A percentile compares a stretch with the other conserved stretches of the same genome.
phyloP scores from a whole-genome alignment of 306 rosid species.

The Fagus sylvatica region DNA sequence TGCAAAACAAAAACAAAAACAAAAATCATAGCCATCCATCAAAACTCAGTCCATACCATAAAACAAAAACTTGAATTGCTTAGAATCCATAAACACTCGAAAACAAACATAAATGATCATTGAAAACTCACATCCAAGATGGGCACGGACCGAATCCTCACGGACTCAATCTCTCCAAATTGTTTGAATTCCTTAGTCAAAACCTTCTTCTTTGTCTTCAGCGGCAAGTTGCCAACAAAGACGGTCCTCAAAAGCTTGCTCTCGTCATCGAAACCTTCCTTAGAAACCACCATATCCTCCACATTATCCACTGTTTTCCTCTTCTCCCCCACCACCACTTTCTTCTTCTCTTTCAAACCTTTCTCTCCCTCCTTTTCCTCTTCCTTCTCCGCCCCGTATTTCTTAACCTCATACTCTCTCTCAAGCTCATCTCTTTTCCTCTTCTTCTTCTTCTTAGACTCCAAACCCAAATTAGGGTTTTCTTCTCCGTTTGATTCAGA shows the following conservation, averaged over 20 bases:
- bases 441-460: constrained; percentile 45
- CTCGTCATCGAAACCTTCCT: constrained; percentile 88
- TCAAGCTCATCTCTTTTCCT: constrained; percentile 90
- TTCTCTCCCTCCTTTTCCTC: constrained; percentile 30
- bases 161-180: constrained; percentile 91
- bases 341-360: constrained; percentile 7
- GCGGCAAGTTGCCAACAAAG: constrained; percentile 86
- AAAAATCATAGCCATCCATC: constrained; percentile 1
- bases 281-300: constrained; percentile 67
- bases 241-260: constrained; percentile 86
- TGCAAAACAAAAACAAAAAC: constrained; percentile 25
- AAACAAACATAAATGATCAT: not conserved
- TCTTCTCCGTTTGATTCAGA: not conserved
- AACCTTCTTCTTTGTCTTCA: constrained; percentile 75
- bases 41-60: not conserved
- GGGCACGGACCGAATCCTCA: constrained; percentile 94
- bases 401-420: constrained; percentile 75
- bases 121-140: constrained; percentile 68
- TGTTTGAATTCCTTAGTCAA: constrained; percentile 66
- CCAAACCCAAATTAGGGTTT: not conserved
- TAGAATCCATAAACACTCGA: not conserved
- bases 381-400: constrained; percentile 48
- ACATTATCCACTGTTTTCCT: constrained; percentile 72
- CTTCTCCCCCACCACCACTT: constrained; percentile 66
- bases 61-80: not conserved